Evolutionary conservation across 1,284 basidiomycete species (phyloP), one percentile per base, ranked within the genome.

Genomic region (Gomphus sp.): DNA sequence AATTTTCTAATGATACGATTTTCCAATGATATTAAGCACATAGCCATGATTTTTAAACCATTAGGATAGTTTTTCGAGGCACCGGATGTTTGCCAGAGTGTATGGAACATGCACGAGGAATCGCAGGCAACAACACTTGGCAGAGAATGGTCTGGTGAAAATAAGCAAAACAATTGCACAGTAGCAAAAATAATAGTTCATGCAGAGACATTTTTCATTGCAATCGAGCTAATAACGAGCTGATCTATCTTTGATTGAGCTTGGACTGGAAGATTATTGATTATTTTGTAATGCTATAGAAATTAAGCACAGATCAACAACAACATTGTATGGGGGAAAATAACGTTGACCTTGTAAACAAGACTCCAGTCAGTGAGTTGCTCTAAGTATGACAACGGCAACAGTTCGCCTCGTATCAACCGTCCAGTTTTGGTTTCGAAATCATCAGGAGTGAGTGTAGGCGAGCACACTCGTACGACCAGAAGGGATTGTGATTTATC

Each of bases 241-340:
- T 84, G 80, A 67, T 89, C 80, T 33, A 89, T 71, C 9, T 75
- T 66, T 0, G 65, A 62, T 16, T 16, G 28, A 14, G 57, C 52
- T 61, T 60, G 73, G 70, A 12, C 82, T 65, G 74, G 74, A 0
- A 70, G 64, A 47, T 87, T 84, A 10, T 70, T 74, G 59, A 80
- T 82, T 8, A 94, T 73, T 71, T 91, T 93, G 76, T 92, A 81
- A 55, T 89, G 80, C 90, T 93, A 69, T 5, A 7, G 22, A 10
- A 7, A 10, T 25, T 22, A 34, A 50, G 14, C 33, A 33, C 4
- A 18, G 25, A 8, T 52, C 33, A 33, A 47, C 10, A n/a, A 7
- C 47, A 14, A 55, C n/a, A 25, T 31, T 39, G 25, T 12, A 8
- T 59, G 25, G 10, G 33, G 43, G 1, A 50, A 16, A 36, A 25